A percentile compares a stretch with the other conserved stretches of the same genome.
Conservation (phyloP, 2,329 filamentous ascomycete genomes). For the Dothistroma septosporum region DNA sequence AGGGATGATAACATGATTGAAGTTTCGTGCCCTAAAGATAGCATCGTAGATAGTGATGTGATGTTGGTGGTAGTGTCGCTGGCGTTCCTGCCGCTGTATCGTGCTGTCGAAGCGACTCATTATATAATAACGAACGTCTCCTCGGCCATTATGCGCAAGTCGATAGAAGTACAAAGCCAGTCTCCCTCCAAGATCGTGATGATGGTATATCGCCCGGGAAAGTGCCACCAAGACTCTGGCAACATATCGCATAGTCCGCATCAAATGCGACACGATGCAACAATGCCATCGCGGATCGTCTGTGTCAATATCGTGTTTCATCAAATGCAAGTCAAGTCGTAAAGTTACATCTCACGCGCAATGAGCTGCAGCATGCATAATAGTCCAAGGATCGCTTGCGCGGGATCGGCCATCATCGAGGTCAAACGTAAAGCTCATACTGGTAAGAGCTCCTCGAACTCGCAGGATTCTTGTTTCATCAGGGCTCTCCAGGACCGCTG, state of each 20-base stretch:
- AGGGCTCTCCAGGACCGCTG: constrained; percentile 38
- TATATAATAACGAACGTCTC: not conserved
- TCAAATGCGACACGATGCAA: not conserved
- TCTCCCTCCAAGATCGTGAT: not conserved
- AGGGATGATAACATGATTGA: not conserved
- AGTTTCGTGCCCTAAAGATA: not conserved
- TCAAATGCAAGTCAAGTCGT: not conserved
- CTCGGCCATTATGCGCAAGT: not conserved
- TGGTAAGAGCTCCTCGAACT: not conserved
- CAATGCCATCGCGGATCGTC: not conserved
- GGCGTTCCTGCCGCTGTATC: not conserved
- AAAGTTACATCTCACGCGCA: not conserved
- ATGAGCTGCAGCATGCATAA: not conserved
- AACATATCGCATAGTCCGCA: no score
- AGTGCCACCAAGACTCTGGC: not conserved
- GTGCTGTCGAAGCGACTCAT: not conserved
- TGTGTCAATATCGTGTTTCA: not conserved
- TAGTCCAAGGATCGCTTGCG: not conserved
- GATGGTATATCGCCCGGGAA: not conserved
- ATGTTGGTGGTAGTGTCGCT: not conserved
- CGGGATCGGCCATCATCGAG: not conserved
- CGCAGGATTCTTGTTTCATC: constrained; percentile 9
- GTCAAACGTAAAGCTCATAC: not conserved
- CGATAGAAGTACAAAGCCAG: not conserved
- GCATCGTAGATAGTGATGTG: not conserved